A percentile compares a stretch with the other conserved stretches of the same genome.
These are phyloP conservation scores for Erysimum cheiranthoides DNA, from an alignment of 345 rosid species.

Conservation along the genomic window DNA sequence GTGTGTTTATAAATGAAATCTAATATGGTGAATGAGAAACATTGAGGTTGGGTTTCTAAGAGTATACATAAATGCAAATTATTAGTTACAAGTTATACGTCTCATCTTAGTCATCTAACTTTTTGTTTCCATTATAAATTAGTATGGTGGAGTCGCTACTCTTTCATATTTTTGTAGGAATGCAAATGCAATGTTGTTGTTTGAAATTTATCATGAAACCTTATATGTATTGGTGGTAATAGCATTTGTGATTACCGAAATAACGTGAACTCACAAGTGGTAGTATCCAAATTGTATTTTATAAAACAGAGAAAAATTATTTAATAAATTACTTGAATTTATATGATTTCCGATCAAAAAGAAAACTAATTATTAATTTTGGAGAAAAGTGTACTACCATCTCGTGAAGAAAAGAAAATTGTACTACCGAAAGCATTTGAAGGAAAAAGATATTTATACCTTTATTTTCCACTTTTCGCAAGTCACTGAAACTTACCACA, in stretches of 20 bases:
- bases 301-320: neutral
- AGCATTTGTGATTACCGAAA: too few species aligned
- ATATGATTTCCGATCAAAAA: neutral
- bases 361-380: neutral
- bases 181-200: neutral
- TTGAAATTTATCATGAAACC: neutral
- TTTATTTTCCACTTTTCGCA: constrained; percentile 12
- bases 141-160: neutral
- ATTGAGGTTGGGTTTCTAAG: neutral
- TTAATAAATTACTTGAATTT: neutral
- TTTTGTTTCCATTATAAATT: neutral
- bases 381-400: constrained; percentile 16
- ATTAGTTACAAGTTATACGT: neutral
- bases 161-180: neutral
- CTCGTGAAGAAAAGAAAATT: constrained; percentile 3
- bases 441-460: constrained; percentile 2
- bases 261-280: too few species aligned
- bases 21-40: neutral
- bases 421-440: constrained; percentile 23
- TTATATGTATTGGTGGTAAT: too few species aligned
- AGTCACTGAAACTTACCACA: constrained; percentile 10
- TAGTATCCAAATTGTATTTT: neutral
- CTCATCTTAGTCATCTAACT: neutral
- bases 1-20: constrained; percentile 21
- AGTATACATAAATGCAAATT: neutral